phyloP scores from a whole-genome alignment of 2,329 filamentous ascomycete species.

The Xylariales sp. region DNA sequence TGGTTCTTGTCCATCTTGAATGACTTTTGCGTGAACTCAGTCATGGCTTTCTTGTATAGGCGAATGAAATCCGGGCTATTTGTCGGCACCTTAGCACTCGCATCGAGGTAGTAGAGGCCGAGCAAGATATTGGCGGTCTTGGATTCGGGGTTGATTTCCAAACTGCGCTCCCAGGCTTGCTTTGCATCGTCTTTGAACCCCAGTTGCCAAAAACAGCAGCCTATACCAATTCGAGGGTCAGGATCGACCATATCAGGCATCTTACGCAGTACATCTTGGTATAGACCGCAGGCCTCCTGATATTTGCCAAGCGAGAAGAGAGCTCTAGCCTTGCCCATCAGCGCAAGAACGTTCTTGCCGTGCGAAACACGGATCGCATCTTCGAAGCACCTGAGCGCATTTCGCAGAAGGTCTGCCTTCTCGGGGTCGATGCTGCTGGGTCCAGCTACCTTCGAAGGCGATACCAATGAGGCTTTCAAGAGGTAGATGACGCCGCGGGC shows the following conservation, averaged over 20 bases:
- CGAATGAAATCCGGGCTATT: conserved; percentile 80
- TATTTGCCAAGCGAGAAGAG: conserved; percentile 85
- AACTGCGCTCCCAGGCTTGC: conserved; percentile 79
- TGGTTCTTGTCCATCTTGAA: conserved; percentile 92
- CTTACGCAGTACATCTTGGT: conserved; percentile 81
- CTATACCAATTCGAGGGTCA: conserved; percentile 92
- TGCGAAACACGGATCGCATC: conserved; percentile 83
- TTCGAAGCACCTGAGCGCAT: conserved; percentile 89
- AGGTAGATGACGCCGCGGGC: conserved; percentile 87
- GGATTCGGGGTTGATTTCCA: conserved; percentile 77
- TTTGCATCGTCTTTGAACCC: conserved; percentile 93
- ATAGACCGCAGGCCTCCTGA: conserved; percentile 74
- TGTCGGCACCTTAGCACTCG: conserved; percentile 76
- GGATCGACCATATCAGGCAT: conserved; percentile 88
- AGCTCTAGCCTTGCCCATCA: conserved; percentile 84
- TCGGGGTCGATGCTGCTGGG: conserved; percentile 66
- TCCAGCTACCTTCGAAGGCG: conserved; percentile 63
- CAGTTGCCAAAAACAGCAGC: conserved; percentile 95
- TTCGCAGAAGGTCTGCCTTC: conserved; percentile 72
- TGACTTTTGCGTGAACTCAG: conserved; percentile 85
- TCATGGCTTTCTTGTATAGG: conserved; percentile 91
- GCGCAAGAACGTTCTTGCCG: conserved; percentile 85
- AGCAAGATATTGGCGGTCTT: conserved; percentile 89
- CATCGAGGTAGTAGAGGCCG: conserved; percentile 83
- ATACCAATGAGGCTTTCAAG: conserved; percentile 78